Evolutionary conservation across 2,329 filamentous ascomycete species (phyloP), one percentile per base, ranked within the genome.

Genomic region (Drechslera avenae): DNA sequence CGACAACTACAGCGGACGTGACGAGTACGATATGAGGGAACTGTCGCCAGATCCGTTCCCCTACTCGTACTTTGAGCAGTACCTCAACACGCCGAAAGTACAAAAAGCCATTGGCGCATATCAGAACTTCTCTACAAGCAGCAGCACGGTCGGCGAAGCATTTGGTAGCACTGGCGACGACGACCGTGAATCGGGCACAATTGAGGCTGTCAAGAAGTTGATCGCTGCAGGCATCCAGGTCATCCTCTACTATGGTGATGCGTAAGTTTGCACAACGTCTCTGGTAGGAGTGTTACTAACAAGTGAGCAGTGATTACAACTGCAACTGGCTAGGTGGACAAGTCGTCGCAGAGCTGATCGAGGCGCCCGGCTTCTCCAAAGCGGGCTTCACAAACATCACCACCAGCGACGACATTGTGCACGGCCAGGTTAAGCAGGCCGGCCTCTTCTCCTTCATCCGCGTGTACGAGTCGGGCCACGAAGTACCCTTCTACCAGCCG

Each of bases 1-100:
- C 45, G 81, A 83, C 60, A 66, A 69, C n/a, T 77, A 80, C 54
- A 71, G 79, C 0, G 75, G 75, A 1, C 77, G 84, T 31, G 82
- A 86, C 67, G 79, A 83, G 60, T 85, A 86, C 65, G 84, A 87
- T 57, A 78, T 86, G 59, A 78, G 83, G 30, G 79, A 85, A 53
- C 71, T 84, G 5, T 62, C 54, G 0, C 79, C 81, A 0, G 81
- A 85, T 62, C 82, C 82, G 0, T 86, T 86, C 64, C 84, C 84
- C 0, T 80, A 82, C 56, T 60, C 63, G 0, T 83, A 80, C 68
- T 86, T 80, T 57, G 67, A 73, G 10, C 72, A 78, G n/a, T 87
- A 85, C 63, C 76, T 87, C 26, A 86, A 87, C 68, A 76, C 75
- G 2, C 72, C 78, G 0, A 64, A 73, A 9, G 78, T 86, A 1